phyloP scores from a whole-genome alignment of 768 basidiomycete species.

The Phanerochaete carnosa region DNA sequence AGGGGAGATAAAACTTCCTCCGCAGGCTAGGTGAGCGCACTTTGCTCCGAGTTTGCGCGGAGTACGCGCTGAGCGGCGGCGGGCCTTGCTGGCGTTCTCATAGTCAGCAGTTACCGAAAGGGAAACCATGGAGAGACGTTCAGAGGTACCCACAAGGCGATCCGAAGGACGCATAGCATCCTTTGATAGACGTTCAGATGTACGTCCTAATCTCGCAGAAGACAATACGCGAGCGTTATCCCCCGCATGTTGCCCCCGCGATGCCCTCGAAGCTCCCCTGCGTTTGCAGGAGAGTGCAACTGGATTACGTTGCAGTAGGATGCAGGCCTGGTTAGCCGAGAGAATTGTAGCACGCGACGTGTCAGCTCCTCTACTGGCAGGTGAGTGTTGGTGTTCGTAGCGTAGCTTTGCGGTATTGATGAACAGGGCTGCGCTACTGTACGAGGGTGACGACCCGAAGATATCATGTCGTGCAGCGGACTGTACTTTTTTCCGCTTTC shows the following conservation, averaged over 20 bases:
- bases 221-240: too few species aligned
- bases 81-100: not conserved
- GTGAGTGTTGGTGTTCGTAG: not conserved
- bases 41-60: not conserved
- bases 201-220: too few species aligned
- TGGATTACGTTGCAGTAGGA: not conserved
- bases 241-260: not conserved
- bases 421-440: not conserved
- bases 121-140: slow-evolving; percentile 20
- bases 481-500: too few species aligned
- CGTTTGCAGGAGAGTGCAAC: not conserved
- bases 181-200: not conserved
- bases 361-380: not conserved
- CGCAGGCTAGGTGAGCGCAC: slow-evolving; percentile 8
- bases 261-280: not conserved
- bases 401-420: not conserved
- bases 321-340: not conserved
- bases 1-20: slow-evolving; percentile 11
- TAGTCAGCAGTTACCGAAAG: slow-evolving; percentile 21
- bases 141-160: not conserved
- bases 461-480: too few species aligned
- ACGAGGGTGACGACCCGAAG: too few species aligned
- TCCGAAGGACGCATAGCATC: not conserved
- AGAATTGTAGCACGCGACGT: too few species aligned
- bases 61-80: not conserved